phyloP scores from a whole-genome alignment of 2,329 filamentous ascomycete species.

The Colletotrichum sp. region DNA sequence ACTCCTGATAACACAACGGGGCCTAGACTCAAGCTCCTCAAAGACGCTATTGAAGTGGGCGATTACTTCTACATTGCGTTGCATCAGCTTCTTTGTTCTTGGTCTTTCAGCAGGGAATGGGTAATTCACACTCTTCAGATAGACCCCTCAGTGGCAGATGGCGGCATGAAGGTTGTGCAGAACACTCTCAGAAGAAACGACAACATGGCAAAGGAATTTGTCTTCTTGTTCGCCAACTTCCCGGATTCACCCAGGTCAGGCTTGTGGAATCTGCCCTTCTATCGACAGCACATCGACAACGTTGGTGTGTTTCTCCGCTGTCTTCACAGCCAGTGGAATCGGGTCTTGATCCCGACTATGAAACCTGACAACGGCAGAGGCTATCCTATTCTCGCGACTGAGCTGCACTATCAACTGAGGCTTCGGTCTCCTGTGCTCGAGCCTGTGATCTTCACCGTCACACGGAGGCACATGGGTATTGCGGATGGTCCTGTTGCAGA shows the following conservation, averaged over 20 bases:
- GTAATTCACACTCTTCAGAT: conserved; percentile 27
- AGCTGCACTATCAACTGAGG: conserved; percentile 53
- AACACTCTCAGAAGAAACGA: conserved; percentile 42
- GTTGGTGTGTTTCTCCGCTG: conserved; percentile 50
- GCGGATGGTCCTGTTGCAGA: conserved; percentile 35
- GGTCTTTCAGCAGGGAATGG: conserved; percentile 45
- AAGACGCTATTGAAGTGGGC: conserved; percentile 55
- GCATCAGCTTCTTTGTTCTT: conserved; percentile 69
- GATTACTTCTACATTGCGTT: conserved; percentile 70
- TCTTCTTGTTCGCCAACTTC: conserved; percentile 42
- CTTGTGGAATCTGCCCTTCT: conserved; percentile 16
- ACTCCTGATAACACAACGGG: neutral
- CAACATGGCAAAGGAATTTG: conserved; percentile 27
- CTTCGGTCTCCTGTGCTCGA: conserved; percentile 58
- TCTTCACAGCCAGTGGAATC: conserved; percentile 45
- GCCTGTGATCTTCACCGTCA: conserved; percentile 56
- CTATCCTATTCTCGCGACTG: conserved; percentile 62
- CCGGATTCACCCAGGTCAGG: conserved; percentile 27
- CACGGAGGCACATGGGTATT: conserved; percentile 50
- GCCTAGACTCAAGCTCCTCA: conserved; percentile 59
- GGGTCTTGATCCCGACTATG: conserved; percentile 37
- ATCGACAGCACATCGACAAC: conserved; percentile 25
- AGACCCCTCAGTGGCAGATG: conserved; percentile 26
- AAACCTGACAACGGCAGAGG: conserved; percentile 28
- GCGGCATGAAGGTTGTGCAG: conserved; percentile 37